Conservation (phyloP, 1,139 yeast species). For the Saccharomycopsis hybrid region DNA sequence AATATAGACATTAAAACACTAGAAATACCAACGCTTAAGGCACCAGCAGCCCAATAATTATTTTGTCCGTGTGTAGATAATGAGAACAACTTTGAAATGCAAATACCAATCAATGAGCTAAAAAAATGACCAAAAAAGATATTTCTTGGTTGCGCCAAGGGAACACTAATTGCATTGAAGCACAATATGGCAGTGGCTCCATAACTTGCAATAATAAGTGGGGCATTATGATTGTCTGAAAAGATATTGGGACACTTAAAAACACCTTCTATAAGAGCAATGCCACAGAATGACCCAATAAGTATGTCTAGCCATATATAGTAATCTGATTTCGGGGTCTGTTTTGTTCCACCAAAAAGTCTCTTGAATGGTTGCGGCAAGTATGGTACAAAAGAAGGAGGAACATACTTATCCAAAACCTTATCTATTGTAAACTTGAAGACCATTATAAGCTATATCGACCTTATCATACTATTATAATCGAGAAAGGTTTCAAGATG, state of each 20-base stretch:
- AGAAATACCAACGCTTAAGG: slow-evolving; percentile 50
- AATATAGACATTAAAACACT: slow-evolving; percentile 52
- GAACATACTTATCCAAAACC: slow-evolving; percentile 4
- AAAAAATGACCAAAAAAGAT: slow-evolving; percentile 52
- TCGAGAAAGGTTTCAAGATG: no score
- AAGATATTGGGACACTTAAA: slow-evolving; percentile 44
- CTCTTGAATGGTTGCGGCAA: slow-evolving; percentile 12
- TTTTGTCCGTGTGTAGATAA: slow-evolving; percentile 35
- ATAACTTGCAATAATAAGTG: slow-evolving; percentile 53
- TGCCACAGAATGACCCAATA: slow-evolving; percentile 46
- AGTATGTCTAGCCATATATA: slow-evolving; percentile 43
- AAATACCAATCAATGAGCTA: slow-evolving; percentile 47
- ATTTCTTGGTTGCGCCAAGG: slow-evolving; percentile 64
- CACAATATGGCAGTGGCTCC: slow-evolving; percentile 64
- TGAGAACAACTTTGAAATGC: slow-evolving; percentile 49
- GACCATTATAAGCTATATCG: no score
- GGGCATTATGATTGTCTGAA: slow-evolving; percentile 36
- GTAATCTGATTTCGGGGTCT: slow-evolving; percentile 31
- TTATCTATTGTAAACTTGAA: slow-evolving; percentile 13
- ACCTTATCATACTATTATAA: no score
- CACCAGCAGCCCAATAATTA: slow-evolving; percentile 56
- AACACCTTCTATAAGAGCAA: slow-evolving; percentile 45
- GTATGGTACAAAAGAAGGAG: slow-evolving; percentile 1
- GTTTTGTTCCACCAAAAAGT: slow-evolving; percentile 10
- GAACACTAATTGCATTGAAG: slow-evolving; percentile 50